A percentile compares a stretch with the other conserved stretches of the same genome.
phyloP scores from a whole-genome alignment of 2,329 filamentous ascomycete species.

The Phialophora macrospora region DNA sequence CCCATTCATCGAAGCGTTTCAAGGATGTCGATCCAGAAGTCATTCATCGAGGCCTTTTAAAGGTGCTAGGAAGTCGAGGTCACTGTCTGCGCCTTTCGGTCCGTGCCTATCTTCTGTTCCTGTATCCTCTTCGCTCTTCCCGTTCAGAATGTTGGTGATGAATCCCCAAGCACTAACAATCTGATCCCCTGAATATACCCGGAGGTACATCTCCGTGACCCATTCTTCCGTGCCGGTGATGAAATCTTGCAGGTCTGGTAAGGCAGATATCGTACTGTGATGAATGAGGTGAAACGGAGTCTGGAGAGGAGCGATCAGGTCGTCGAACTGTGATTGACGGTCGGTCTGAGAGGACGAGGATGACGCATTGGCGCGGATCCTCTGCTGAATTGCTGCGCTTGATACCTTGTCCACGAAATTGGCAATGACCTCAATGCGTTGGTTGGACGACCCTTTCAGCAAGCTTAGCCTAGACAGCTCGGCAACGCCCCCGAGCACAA shows the following conservation, averaged over 20 bases:
- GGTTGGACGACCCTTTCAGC: slow-evolving; percentile 35
- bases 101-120: background rate
- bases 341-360: background rate
- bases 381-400: slow-evolving; percentile 13
- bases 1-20: too few species aligned
- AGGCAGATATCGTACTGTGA: slow-evolving; percentile 17
- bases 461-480: slow-evolving; percentile 33
- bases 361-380: background rate
- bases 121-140: slow-evolving; percentile 20
- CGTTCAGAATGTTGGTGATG: slow-evolving; percentile 30
- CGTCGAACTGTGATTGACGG: slow-evolving; percentile 4
- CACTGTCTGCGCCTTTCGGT: slow-evolving; percentile 5
- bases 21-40: background rate
- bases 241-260: slow-evolving; percentile 25
- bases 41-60: slow-evolving; percentile 17
- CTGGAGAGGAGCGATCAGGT: slow-evolving; percentile 15
- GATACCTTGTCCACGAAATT: slow-evolving; percentile 31
- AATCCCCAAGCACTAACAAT: slow-evolving; percentile 29
- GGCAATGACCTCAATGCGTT: slow-evolving; percentile 31
- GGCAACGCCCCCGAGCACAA: slow-evolving; percentile 34
- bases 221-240: slow-evolving; percentile 28
- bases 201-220: slow-evolving; percentile 27
- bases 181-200: slow-evolving; percentile 20
- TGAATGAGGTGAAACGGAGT: slow-evolving; percentile 21
- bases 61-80: slow-evolving; percentile 25